These are phyloP conservation scores for Keithomyces neogunnii DNA, from an alignment of 2,329 filamentous ascomycete species.

Conservation along the genomic window DNA sequence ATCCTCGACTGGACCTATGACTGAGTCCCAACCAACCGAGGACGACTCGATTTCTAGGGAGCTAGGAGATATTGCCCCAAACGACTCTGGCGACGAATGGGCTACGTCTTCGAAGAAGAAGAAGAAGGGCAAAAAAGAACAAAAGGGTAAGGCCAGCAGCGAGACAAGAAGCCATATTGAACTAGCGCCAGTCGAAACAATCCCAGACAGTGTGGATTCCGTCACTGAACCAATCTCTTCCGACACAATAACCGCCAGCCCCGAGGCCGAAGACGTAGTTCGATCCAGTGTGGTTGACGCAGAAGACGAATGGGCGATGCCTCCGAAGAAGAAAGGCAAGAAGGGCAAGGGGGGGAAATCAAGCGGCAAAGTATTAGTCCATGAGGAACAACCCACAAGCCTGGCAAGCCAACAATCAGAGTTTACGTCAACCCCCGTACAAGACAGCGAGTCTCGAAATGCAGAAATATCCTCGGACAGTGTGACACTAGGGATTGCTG, in stretches of 20 bases:
- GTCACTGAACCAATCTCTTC: not conserved
- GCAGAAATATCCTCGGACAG: too few relatives aligned
- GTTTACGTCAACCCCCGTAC: not conserved
- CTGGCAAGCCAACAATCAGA: not conserved
- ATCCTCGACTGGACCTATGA: too few relatives aligned
- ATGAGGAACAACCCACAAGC: not conserved
- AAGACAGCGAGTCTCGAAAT: too few relatives aligned
- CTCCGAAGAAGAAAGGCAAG: conserved; percentile 22
- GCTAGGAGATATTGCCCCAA: not conserved
- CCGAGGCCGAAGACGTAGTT: too few relatives aligned
- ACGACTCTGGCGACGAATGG: conserved; percentile 1
- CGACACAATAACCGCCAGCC: too few relatives aligned
- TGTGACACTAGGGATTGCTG: not conserved
- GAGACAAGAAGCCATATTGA: not conserved
- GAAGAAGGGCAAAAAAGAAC: conserved; percentile 4
- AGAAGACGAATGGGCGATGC: conserved; percentile 11
- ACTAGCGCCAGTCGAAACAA: too few relatives aligned
- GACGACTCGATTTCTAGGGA: not conserved
- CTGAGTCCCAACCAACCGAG: too few relatives aligned
- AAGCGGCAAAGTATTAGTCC: not conserved
- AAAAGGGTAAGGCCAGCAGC: not conserved
- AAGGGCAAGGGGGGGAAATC: conserved; percentile 6
- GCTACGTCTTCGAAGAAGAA: conserved; percentile 3
- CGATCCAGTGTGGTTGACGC: too few relatives aligned
- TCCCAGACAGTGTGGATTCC: not conserved